These are phyloP conservation scores for Xylariaceae sp. DNA, from an alignment of 2,329 filamentous ascomycete genomes.

Conservation along the genomic window DNA sequence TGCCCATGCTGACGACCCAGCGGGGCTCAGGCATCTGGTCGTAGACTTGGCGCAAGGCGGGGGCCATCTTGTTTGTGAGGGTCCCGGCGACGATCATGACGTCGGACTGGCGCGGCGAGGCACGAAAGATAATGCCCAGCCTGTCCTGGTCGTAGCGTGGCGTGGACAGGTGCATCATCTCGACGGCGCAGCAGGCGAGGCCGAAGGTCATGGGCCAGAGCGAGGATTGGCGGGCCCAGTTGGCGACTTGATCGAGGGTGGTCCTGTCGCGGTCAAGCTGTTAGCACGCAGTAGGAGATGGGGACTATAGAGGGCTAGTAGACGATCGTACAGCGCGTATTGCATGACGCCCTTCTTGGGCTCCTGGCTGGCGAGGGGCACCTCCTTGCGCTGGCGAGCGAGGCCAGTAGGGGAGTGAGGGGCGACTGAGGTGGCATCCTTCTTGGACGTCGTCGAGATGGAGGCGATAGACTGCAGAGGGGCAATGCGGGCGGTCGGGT, in stretches of 20 bases:
- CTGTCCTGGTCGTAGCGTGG: constrained; percentile 88
- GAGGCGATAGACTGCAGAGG: constrained; percentile 60
- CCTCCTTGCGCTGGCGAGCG: constrained; percentile 61
- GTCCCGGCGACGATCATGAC: constrained; percentile 94
- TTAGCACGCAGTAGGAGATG: too few species aligned
- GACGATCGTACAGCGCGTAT: constrained; percentile 70
- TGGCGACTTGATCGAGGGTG: constrained; percentile 72
- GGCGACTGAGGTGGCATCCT: constrained; percentile 55
- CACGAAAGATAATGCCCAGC: constrained; percentile 85
- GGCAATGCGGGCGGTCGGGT: constrained; percentile 61
- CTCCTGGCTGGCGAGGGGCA: constrained; percentile 74
- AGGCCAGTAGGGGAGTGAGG: constrained; percentile 53
- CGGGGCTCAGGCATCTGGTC: constrained; percentile 92
- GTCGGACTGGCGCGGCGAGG: constrained; percentile 81
- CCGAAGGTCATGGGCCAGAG: constrained; percentile 88
- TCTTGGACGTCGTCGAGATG: constrained; percentile 63
- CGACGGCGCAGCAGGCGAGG: constrained; percentile 82
- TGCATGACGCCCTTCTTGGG: constrained; percentile 75
- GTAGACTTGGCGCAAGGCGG: constrained; percentile 84
- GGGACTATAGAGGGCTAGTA: neutral
- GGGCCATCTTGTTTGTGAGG: constrained; percentile 94
- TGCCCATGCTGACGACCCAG: constrained; percentile 83
- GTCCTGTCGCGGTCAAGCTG: constrained; percentile 46
- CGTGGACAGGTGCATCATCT: constrained; percentile 90
- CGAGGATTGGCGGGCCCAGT: constrained; percentile 81